Percentiles rank a stretch among this genome's conserved stretches.
Conservation (phyloP, 1,139 yeast genomes). For the Candida tropicalis region DNA sequence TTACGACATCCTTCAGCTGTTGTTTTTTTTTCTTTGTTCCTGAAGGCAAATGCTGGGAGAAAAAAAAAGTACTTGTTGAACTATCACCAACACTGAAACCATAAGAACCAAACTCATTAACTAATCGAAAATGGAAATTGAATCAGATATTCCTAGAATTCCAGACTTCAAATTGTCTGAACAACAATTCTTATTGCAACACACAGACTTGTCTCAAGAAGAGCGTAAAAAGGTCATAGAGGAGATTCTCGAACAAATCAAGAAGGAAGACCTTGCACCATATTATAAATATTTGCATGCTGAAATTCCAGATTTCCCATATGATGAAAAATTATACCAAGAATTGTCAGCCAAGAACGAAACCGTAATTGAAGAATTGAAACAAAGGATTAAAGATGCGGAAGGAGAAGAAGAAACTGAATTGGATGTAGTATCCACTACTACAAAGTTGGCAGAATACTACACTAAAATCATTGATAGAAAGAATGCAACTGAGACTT, state of each 20-base stretch:
- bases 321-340: constrained; percentile 62
- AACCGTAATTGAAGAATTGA: constrained; percentile 55
- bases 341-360: constrained; percentile 56
- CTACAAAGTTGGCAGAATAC: constrained; percentile 84
- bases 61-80: background rate
- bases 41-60: constrained; percentile 4
- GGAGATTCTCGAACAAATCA: constrained; percentile 56
- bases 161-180: constrained; percentile 86
- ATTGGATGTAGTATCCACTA: constrained; percentile 73
- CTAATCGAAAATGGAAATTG: constrained; percentile 33
- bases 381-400: constrained; percentile 67
- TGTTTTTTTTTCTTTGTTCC: background rate
- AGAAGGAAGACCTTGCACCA: constrained; percentile 74
- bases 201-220: constrained; percentile 28
- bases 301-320: constrained; percentile 49
- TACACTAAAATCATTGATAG: constrained; percentile 85
- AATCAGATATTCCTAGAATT: constrained; percentile 57
- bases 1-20: constrained; percentile 2
- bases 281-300: constrained; percentile 71
- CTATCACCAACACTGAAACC: background rate
- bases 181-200: constrained; percentile 64
- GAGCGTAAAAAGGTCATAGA: constrained; percentile 40
- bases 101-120: background rate
- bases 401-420: constrained; percentile 92
- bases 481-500: constrained; percentile 68